Evolutionary conservation across 768 basidiomycete genomes (phyloP).

Genomic region (Podaxis sp.): DNA sequence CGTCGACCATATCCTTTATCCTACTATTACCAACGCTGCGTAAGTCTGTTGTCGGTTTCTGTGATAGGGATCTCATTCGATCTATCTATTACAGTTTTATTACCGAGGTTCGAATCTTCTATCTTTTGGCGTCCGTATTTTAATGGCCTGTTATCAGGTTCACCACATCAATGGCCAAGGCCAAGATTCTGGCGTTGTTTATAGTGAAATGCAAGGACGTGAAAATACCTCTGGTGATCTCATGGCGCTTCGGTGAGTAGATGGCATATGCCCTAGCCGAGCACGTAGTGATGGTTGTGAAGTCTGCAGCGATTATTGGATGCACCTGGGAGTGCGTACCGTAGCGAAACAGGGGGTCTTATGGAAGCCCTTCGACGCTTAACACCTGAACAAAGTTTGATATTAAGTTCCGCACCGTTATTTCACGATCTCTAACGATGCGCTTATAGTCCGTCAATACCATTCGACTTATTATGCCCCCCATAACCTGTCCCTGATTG

Average conservation of each 20-base stretch:
- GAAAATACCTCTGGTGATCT: slow-evolving; percentile 92
- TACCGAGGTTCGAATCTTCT: slow-evolving; percentile 48
- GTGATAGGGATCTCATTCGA: neutral
- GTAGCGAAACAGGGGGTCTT: slow-evolving; percentile 95
- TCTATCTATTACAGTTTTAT: slow-evolving; percentile 39
- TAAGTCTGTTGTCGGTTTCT: slow-evolving; percentile 37
- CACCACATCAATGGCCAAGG: slow-evolving; percentile 92
- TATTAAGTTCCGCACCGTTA: neutral
- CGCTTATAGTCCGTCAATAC: slow-evolving; percentile 77
- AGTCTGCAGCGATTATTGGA: slow-evolving; percentile 83
- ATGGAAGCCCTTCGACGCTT: slow-evolving; percentile 89
- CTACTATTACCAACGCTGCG: slow-evolving; percentile 87
- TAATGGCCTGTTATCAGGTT: slow-evolving; percentile 48
- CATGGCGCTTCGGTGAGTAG: slow-evolving; percentile 79
- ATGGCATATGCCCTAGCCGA: neutral
- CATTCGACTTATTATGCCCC: slow-evolving; percentile 91
- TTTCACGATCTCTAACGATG: slow-evolving; percentile 3
- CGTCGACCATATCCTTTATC: slow-evolving; percentile 95
- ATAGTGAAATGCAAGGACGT: slow-evolving; percentile 95
- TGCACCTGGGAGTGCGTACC: slow-evolving; percentile 80
- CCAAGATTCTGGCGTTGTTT: slow-evolving; percentile 93
- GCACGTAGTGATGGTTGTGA: slow-evolving; percentile 9
- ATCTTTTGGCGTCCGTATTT: slow-evolving; percentile 3
- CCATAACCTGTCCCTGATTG: slow-evolving; percentile 88
- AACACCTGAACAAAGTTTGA: slow-evolving; percentile 83